Conservation (phyloP, 495 filamentous ascomycete genomes). For the Mytilinidion resinicola region DNA sequence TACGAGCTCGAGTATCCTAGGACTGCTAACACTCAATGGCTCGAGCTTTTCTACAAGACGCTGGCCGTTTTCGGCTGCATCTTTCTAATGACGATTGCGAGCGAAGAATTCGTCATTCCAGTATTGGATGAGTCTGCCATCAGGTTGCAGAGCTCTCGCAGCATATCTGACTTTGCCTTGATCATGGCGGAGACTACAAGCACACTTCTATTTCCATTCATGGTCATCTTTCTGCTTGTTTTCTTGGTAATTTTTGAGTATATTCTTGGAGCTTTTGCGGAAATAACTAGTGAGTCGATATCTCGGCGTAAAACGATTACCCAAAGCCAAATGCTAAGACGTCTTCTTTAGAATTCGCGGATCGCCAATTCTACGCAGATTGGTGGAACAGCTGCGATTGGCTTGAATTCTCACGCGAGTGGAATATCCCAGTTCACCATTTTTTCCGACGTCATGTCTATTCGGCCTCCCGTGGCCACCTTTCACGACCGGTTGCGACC, state of each 20-base stretch:
- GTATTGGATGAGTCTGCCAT: constrained; percentile 70
- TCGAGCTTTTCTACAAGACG: constrained; percentile 76
- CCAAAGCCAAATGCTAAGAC: constrained; percentile 11
- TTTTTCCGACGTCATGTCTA: constrained; percentile 96
- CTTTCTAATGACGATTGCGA: constrained; percentile 83
- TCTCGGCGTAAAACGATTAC: not conserved
- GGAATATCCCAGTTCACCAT: constrained; percentile 98
- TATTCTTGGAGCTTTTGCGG: constrained; percentile 86
- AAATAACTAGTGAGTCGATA: constrained; percentile 63
- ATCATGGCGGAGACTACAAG: constrained; percentile 89
- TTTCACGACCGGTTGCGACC: constrained; percentile 74
- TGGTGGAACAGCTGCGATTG: constrained; percentile 90
- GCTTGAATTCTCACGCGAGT: constrained; percentile 96
- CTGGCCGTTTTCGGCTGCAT: constrained; percentile 94
- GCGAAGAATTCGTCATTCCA: constrained; percentile 93
- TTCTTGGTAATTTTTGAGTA: constrained; percentile 61
- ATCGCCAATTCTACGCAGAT: constrained; percentile 93
- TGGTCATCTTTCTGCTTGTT: constrained; percentile 54
- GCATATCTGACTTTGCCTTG: constrained; percentile 60
- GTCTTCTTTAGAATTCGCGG: constrained; percentile 54
- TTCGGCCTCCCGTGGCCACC: constrained; percentile 63
- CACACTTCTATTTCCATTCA: constrained; percentile 91
- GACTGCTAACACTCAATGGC: constrained; percentile 64
- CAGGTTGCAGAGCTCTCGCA: constrained; percentile 55
- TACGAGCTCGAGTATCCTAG: constrained; percentile 97